phyloP scores from a whole-genome alignment of 2,329 filamentous ascomycete species.

The Alternaria incomplexa region DNA sequence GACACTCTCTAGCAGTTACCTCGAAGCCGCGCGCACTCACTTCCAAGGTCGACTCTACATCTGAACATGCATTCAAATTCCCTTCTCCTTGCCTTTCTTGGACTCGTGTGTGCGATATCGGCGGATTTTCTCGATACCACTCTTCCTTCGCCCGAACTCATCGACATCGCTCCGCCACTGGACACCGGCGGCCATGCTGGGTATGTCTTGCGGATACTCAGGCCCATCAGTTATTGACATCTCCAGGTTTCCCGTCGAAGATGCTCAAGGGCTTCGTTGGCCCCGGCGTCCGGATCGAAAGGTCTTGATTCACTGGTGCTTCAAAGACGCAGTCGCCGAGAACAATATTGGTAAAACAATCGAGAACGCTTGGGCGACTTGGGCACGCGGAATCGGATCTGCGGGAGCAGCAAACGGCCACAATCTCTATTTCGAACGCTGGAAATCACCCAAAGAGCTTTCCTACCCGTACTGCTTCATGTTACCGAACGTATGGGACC shows the following conservation, averaged over 20 bases:
- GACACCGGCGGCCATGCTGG: not conserved
- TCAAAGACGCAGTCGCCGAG: not conserved
- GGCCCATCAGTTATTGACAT: not conserved
- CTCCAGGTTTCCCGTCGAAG: not conserved
- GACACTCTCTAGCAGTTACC: not conserved
- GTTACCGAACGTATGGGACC: not conserved
- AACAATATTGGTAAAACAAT: not conserved
- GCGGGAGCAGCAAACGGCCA: not conserved
- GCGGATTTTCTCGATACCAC: not conserved
- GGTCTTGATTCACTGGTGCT: not conserved
- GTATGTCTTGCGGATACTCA: not conserved
- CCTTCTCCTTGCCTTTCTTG: not conserved
- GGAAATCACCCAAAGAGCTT: not conserved
- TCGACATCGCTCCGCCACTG: not conserved
- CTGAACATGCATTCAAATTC: not conserved
- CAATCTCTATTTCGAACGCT: not conserved
- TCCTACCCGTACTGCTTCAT: not conserved
- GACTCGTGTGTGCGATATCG: not conserved
- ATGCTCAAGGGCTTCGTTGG: not conserved
- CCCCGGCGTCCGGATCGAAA: not conserved
- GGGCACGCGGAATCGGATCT: not conserved
- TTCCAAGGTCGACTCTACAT: not conserved
- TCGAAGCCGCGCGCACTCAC: not conserved
- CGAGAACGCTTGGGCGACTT: not conserved
- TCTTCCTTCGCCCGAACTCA: not conserved